Evolutionary conservation across 2,329 filamentous ascomycete genomes (phyloP).

Genomic region (Zymoseptoria passerinii): DNA sequence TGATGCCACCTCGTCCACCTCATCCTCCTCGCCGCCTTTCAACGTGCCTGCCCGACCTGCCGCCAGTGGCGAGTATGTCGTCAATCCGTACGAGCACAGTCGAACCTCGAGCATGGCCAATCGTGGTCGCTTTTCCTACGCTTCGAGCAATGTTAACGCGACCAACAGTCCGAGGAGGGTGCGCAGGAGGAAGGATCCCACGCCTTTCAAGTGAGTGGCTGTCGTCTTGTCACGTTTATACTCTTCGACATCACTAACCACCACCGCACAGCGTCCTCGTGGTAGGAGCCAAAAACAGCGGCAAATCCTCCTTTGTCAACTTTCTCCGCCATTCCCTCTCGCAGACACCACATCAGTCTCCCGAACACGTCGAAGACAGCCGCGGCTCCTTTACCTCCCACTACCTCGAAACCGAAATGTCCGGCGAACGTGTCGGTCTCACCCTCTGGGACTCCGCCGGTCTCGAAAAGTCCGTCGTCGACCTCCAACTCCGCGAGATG

Average conservation of each 20-base stretch:
- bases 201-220: conserved; percentile 85
- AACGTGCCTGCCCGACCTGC: neutral
- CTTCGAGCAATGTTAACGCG: conserved; percentile 73
- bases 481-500: conserved; percentile 88
- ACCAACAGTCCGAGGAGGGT: conserved; percentile 89
- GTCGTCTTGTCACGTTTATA: neutral
- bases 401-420: conserved; percentile 90
- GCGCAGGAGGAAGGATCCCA: conserved; percentile 91
- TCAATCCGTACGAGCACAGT: conserved; percentile 56
- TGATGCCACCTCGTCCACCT: conserved; percentile 13
- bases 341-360: conserved; percentile 69
- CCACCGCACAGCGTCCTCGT: conserved; percentile 63
- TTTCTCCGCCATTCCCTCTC: conserved; percentile 84
- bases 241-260: neutral
- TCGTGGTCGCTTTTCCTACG: conserved; percentile 92
- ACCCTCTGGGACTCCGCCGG: conserved; percentile 97
- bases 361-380: conserved; percentile 12
- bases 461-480: conserved; percentile 87
- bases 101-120: conserved; percentile 93
- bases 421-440: conserved; percentile 80
- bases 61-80: conserved; percentile 50
- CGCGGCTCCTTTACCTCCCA: conserved; percentile 64
- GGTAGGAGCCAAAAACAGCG: conserved; percentile 75
- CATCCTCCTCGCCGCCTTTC: conserved; percentile 16
- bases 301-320: conserved; percentile 94